Base-by-base conservation (phyloP, 2,329 filamentous ascomycete genomes). In the Epichloe festucae region DNA sequence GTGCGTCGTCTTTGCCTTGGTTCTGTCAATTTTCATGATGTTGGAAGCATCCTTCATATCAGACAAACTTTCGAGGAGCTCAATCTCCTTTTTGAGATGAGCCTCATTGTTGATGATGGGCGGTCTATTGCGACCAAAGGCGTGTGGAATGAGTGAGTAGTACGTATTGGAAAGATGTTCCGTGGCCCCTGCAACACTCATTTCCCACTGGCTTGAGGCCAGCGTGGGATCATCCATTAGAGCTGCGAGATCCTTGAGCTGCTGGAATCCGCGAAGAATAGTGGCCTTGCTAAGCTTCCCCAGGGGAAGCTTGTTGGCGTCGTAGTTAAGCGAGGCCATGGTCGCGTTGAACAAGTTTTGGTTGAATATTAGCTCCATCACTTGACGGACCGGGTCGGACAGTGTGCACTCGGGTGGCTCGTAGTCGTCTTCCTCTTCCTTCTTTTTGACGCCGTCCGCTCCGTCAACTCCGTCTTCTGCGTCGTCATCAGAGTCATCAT, bases 351-450 rank as follows among this genome's bases (percentile, higher is more conserved):
- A 89, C 62, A 84, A 83, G 21, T 82, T 64, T 52, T 80, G 75
- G 64, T 94, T 90, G 73, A 95, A 95, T 54, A 95, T 94, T 56
- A 95, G 78, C 54, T 82, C 70, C 75, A 94, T 83, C 19, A 95
- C 70, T 8, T 79, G 69, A 62, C 89, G 82, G 3, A 88, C 73
- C 0, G 81, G 72, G 12, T 68, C 64, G 0, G 74, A 67, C 2
- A 91, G 73, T 3, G 74, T 79, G 63, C 79, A 85, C 53, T 79
- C 69, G 0, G 72, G 67, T 0, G 65, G 59, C 14, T 70, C 62
- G 6, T 62, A 59, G 5, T 67, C 60, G 2, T 68, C 67, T 7
- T 66, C 63, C 2, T 63, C 65, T 27, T 65, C 63, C 39, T 69
- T 68, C 39, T 69, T 68, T 45, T 71, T 67, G 23, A 58, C 65